Evolutionary conservation across 495 filamentous ascomycete genomes (phyloP).

Genomic region (Trichocladium uniseriatum): DNA sequence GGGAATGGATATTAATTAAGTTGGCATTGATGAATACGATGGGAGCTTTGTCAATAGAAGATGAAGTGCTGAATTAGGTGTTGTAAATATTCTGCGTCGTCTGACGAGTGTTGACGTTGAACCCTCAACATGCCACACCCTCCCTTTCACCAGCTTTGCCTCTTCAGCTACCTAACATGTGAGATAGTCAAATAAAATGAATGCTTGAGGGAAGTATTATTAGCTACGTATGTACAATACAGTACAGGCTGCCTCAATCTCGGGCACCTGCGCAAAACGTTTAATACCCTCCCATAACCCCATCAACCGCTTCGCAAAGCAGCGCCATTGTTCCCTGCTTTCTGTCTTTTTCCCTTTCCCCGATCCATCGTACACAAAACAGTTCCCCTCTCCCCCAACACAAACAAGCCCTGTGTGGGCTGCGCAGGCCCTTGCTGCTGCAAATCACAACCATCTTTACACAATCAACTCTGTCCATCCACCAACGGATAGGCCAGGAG

Average conservation of each 20-base stretch:
- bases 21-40: no score
- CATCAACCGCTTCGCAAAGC: no score
- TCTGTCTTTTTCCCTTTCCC: neutral
- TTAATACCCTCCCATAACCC: neutral
- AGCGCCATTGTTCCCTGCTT: neutral
- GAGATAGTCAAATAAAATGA: neutral
- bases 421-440: no score
- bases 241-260: conserved; percentile 3
- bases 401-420: neutral
- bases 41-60: no score
- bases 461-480: neutral
- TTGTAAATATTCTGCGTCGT: no score
- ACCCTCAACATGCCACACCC: no score
- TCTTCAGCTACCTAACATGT: no score
- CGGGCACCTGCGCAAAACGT: conserved; percentile 2
- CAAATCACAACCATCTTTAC: neutral
- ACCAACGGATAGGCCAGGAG: no score
- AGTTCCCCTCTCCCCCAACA: neutral
- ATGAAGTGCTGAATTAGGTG: no score
- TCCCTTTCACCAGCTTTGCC: no score
- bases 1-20: no score
- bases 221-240: conserved; percentile 10
- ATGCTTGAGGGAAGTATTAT: conserved; percentile 11
- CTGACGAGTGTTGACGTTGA: no score
- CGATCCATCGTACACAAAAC: neutral